Percentiles rank a stretch among this genome's conserved stretches.
phyloP scores from a whole-genome alignment of 345 rosid species.

The Lepidium didymum region DNA sequence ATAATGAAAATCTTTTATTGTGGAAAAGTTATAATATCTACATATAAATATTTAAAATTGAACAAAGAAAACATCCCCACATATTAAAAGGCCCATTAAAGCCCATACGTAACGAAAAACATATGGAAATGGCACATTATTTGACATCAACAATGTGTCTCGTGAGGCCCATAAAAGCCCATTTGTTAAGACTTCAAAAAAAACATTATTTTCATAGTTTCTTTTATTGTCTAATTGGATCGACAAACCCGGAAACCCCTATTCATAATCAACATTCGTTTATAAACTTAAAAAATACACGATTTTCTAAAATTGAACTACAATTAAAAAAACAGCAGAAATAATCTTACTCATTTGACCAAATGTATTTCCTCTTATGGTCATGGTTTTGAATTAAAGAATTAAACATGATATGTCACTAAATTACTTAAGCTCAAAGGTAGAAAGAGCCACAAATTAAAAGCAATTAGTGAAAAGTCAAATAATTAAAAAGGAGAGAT shows the following conservation, averaged over 20 bases:
- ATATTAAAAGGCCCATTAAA: not conserved
- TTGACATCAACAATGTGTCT: not conserved
- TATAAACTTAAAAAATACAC: no score
- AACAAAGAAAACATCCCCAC: no score
- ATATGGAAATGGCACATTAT: not conserved
- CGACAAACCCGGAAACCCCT: no score
- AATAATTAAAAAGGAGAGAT: slow-evolving; percentile 7
- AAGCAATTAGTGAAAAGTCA: not conserved
- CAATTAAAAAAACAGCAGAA: no score
- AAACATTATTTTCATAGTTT: not conserved
- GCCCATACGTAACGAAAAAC: not conserved
- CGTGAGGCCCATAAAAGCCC: not conserved
- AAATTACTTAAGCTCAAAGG: slow-evolving; percentile 15
- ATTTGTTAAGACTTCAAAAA: not conserved
- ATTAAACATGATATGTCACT: not conserved
- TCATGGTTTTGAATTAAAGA: not conserved
- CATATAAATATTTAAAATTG: no score
- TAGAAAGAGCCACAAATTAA: slow-evolving; percentile 10
- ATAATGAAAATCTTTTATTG: slow-evolving; percentile 17
- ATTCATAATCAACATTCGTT: no score
- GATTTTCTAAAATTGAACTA: no score
- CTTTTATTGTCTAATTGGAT: no score
- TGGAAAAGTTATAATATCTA: slow-evolving; percentile 1
- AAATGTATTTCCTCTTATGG: not conserved
- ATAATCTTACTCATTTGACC: no score